Base-by-base conservation (phyloP, 345 rosid species). In the Brassica nigra region DNA sequence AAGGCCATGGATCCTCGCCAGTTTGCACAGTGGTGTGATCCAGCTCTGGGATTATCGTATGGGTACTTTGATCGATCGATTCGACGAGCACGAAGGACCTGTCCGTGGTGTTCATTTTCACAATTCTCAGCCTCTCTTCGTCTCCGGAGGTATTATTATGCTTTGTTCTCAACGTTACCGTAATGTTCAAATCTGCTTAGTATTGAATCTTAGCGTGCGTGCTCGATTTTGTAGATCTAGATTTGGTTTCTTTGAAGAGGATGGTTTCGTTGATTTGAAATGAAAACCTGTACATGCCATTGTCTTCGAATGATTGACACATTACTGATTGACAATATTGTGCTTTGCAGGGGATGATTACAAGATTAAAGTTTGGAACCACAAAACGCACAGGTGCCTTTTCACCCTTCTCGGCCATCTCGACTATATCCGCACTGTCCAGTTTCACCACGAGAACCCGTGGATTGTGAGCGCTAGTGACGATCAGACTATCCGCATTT, bases 391-490 rank as follows among this genome's bases (percentile, higher is more conserved):
- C 73, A 85, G 91, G 77, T 91, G 97, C 82, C 84, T 91, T 12
- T 91, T 93, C 72, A 93, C 93, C 33, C 95, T 93, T 70, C 90
- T 90, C 68, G 97, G 97, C 23, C 98, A 93, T 67, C 93, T 89
- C 77, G 98, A 90, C 78, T 89, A 89, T 63, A 90, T 91, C 68
- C 93, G 98, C 11, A 91, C 97, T 1, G 98, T 91, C 72, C 97
- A 93, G 80, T 91, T 93, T 71, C 98, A 93, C 85, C 95, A 91
- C 59, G 97, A 93, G 75, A 85, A 86, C 72, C 97, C 95, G 1
- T 93, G 98, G 98, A 93, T 93, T 30, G 98, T 93, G 75, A 93
- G 98, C 79, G 93, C 98, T 14, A 91, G 98, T 83, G 95, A 93
- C 68, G 97, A 93, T 76, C 98, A 93, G 80, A 91, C 98, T 55